Evolutionary conservation across 1,139 yeast genomes (phyloP), one percentile per base, ranked within the genome.

Genomic region (Yamadazyma friedrichii): DNA sequence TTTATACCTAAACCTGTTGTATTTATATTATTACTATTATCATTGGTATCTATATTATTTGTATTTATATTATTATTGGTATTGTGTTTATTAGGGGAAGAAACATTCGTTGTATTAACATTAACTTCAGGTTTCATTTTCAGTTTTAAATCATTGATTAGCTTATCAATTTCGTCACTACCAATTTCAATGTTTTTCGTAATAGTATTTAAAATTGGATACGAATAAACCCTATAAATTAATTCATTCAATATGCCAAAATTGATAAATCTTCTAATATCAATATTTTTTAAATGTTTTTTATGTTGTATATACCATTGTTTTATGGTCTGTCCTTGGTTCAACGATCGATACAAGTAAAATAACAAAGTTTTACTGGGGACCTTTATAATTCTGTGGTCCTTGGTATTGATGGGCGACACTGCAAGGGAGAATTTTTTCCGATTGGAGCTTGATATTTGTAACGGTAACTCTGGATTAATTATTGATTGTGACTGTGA

Each of bases 171-270:
- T 38, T 64, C 65, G 28, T 55, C 61, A 31, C 49, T 52, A 40
- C 60, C 63, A 25, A 58, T 55, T 46, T 65, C 74, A 10, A 65
- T 64, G 22, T 68, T 65, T 43, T 62, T 62, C 11, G 62, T 62
- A 11, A 67, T 57, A 28, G 64, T 65, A 45, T 61, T 68, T 46
- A 73, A 61, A 2, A 88, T 65, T 0, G 98, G 97, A 55, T 80
- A 88, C 10, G 88, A 70, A 45, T 86, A 77, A 1, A 89, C 87
- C 39, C 98, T 65, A 58, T 89, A 89, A 13, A 94, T 83, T 6
- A 94, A 59, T 1, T 95, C 89, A 47, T 88, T 77, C 30, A 88
- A 68, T 2, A 88, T 75, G 0, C 98, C 99, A 68, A 91, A 94
- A 24, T 89, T 82, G 12, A 93, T 70, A 54, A 94, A 88, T 38